Percentiles rank a stretch among this genome's conserved stretches.
Evolutionary conservation across 352 stramenopile genomes (phyloP).

Genomic region (Peronospora destructor): DNA sequence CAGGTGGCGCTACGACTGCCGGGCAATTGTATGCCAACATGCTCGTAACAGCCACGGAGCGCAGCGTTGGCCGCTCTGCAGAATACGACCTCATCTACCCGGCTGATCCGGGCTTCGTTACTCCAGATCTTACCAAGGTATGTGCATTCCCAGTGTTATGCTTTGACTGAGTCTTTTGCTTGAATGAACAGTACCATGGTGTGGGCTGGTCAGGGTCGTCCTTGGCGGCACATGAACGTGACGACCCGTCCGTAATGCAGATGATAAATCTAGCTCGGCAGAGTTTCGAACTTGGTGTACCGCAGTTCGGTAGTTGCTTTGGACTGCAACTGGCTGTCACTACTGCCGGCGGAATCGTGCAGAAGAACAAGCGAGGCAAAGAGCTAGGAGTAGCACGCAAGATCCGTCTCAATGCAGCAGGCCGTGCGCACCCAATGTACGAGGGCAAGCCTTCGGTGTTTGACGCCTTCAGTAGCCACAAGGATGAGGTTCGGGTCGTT

Average conservation of each 20-base stretch:
- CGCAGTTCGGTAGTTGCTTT: conserved; percentile 78
- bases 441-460: conserved; percentile 64
- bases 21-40: conserved; percentile 67
- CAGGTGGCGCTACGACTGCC: conserved; percentile 55
- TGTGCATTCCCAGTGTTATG: neutral
- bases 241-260: conserved; percentile 43
- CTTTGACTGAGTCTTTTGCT: conserved; percentile 1
- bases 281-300: conserved; percentile 45
- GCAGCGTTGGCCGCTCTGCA: conserved; percentile 28
- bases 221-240: conserved; percentile 50
- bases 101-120: conserved; percentile 43
- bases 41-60: conserved; percentile 48
- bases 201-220: conserved; percentile 75
- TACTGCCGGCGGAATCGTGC: conserved; percentile 42
- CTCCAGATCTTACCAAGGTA: conserved; percentile 48
- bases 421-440: conserved; percentile 65
- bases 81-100: conserved; percentile 59
- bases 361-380: conserved; percentile 60
- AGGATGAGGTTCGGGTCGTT: conserved; percentile 68
- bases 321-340: conserved; percentile 55
- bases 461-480: conserved; percentile 69
- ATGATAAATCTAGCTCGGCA: conserved; percentile 37
- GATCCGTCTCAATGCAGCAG: conserved; percentile 47
- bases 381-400: conserved; percentile 64
- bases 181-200: conserved; percentile 46